Evolutionary conservation across 805 yeast species (phyloP), one percentile per base, ranked within the genome.

Genomic region (Yarrowia sp.): DNA sequence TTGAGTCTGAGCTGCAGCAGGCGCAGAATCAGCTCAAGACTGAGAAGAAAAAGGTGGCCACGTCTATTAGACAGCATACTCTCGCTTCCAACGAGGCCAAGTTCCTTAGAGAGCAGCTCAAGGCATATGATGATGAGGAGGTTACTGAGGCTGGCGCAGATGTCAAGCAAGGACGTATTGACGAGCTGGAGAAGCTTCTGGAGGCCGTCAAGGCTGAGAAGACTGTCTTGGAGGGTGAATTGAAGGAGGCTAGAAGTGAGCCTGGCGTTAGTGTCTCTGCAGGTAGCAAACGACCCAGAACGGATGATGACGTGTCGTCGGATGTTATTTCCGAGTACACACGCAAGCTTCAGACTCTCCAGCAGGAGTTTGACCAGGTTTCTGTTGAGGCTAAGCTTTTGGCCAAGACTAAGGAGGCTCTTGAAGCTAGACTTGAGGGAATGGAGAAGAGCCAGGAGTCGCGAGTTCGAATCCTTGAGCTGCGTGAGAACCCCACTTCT

Each of bases 401-500:
- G 13, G 75, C 71, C 36, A 68, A 38, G 17, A 71, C 73, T 17
- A 53, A 71, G 17, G 73, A 73, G 38, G 61, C 68, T 19, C n/a
- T 67, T 5, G 63, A 71, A 36, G 33, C 64, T 12, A 39, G 56
- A 39, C 43, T 69, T 2, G 72, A 69, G 64, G 64, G 71, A 19
- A 46, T 69, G 44, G 50, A 65, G 36, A 55, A 46, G 34, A 42
- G 65, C 38, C 66, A 61, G 46, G 53, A 46, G 24, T 61, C 66
- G 14, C 65, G 68, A 33, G 69, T 52, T 1, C 82, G 87, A 64
- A 81, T 91, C 1, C 75, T 91, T 14, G 89, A 89, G 74, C 76
- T 90, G 68, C 81, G 87, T 55, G 82, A 85, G 39, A 90, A 88
- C 74, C 96, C 96, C 1, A 82, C 87, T 14, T 67, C 82, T 2